These are phyloP conservation scores for Chalciporus sp. DNA, from an alignment of 1,284 basidiomycete species.

Conservation along the genomic window DNA sequence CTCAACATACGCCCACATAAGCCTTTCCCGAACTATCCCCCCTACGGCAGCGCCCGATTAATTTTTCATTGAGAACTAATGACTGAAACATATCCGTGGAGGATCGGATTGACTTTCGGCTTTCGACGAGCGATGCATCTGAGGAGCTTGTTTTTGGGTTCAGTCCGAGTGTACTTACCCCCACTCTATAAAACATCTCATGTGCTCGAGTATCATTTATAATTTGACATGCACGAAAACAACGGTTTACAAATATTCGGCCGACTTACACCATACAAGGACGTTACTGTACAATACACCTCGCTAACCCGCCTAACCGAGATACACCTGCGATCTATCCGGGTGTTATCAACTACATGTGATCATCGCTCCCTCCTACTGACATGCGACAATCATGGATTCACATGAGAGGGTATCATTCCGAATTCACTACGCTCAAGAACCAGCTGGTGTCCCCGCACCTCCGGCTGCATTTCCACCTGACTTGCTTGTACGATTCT, in stretches of 20 bases:
- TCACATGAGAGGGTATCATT: background rate
- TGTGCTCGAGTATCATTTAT: background rate
- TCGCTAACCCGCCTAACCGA: background rate
- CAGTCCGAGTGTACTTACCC: too few species aligned
- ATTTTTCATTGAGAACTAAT: too few species aligned
- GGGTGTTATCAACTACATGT: background rate
- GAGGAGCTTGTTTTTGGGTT: too few species aligned
- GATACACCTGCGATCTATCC: background rate
- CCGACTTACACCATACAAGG: background rate
- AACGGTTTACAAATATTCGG: background rate
- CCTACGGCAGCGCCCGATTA: too few species aligned
- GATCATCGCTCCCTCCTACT: background rate
- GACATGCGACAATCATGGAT: background rate
- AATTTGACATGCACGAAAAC: background rate
- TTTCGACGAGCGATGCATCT: too few species aligned
- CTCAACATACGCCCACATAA: too few species aligned
- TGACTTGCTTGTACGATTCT: slow-evolving; percentile 28
- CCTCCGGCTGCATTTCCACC: slow-evolving; percentile 15
- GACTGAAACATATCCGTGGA: too few species aligned
- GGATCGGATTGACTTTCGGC: too few species aligned
- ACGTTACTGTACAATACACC: background rate
- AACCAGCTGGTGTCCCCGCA: slow-evolving; percentile 2
- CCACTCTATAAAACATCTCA: too few species aligned
- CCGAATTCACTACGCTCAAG: background rate
- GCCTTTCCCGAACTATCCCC: too few species aligned